Evolutionary conservation across 139 green algal genomes (phyloP).

Genomic region (Asterochloris sp.): DNA sequence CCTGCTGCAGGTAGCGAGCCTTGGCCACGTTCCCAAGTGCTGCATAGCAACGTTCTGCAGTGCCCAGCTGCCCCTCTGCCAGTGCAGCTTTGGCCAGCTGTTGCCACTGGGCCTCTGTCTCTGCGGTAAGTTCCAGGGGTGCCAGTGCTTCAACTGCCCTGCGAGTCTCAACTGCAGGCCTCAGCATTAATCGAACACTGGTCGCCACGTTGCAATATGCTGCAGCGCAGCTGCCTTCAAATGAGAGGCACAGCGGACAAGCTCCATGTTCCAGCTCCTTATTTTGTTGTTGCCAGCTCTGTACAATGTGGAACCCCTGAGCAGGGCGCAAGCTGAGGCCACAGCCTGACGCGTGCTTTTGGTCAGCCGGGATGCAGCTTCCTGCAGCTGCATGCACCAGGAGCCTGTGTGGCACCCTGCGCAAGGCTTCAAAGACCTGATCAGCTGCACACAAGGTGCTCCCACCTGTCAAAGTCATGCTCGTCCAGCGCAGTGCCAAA

Average conservation of each 20-base stretch:
- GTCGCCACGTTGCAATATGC: not conserved
- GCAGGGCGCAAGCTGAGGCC: no score
- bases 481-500: conserved; percentile 61
- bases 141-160: conserved; percentile 60
- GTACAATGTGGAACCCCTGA: no score
- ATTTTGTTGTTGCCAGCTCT: no score
- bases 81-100: conserved; percentile 49
- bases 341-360: no score
- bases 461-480: conserved; percentile 37
- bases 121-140: conserved; percentile 63
- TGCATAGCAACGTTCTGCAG: conserved; percentile 76
- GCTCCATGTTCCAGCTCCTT: no score
- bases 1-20: conserved; percentile 62
- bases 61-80: conserved; percentile 38
- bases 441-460: not conserved
- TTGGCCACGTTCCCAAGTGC: conserved; percentile 65
- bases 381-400: not conserved
- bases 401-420: not conserved
- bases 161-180: not conserved
- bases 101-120: conserved; percentile 80
- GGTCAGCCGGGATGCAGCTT: not conserved
- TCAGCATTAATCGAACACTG: not conserved
- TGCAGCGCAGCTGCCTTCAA: not conserved
- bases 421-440: not conserved
- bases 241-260: no score